phyloP scores from a whole-genome alignment of 176 grass and related monocot genomes.

The Secale cereale region DNA sequence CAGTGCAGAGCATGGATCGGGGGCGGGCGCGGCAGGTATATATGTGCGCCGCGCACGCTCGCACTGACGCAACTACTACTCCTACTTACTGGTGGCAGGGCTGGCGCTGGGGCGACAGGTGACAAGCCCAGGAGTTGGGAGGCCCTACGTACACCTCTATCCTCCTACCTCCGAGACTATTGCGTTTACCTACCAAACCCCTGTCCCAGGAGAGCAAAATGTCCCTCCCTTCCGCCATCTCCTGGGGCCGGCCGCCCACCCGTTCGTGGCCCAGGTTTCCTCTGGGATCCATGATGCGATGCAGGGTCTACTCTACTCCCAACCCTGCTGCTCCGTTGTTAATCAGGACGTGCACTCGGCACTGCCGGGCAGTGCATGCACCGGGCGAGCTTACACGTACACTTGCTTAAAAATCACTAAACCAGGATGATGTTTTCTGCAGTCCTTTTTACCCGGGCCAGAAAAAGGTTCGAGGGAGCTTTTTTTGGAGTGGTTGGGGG shows the following conservation, averaged over 20 bases:
- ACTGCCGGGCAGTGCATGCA: not conserved
- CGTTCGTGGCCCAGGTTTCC: constrained; percentile 35
- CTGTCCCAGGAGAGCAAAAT: constrained; percentile 41
- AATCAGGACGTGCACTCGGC: not conserved
- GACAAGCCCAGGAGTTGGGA: constrained; percentile 10
- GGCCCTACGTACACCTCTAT: not conserved
- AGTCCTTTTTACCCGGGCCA: not conserved
- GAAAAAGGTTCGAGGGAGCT: not conserved
- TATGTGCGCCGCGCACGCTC: constrained; percentile 23
- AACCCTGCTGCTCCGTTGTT: not conserved
- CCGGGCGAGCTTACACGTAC: constrained; percentile 24
- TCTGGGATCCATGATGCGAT: not conserved
- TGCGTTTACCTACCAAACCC: constrained; percentile 68
- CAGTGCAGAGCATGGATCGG: constrained; percentile 16
- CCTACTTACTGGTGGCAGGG: not conserved
- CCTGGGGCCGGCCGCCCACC: not conserved
- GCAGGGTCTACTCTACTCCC: constrained; percentile 19
- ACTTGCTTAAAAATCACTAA: not conserved
- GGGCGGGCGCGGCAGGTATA: constrained; percentile 9
- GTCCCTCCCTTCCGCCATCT: not conserved
- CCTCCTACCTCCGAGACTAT: constrained; percentile 19
- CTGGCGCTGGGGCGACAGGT: constrained; percentile 1
- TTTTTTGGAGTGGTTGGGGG: constrained; percentile 28
- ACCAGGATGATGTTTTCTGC: not conserved
- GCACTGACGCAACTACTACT: not conserved